These are phyloP conservation scores for Agaricus blazei DNA, from an alignment of 768 basidiomycete species.

Conservation along the genomic window DNA sequence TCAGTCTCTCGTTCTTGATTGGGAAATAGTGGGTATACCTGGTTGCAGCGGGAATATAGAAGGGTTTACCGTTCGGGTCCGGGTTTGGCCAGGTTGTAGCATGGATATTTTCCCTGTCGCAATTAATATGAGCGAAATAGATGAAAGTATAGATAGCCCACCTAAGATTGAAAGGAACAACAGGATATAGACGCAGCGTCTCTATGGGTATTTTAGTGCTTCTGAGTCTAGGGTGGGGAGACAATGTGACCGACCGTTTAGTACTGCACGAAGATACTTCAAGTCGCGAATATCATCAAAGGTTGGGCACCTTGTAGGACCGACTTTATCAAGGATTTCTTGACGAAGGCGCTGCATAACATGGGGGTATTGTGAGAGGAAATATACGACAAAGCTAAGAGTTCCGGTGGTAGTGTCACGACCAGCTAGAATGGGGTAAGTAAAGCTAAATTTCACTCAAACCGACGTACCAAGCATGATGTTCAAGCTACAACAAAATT, in stretches of 20 bases:
- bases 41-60: conserved; percentile 48
- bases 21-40: conserved; percentile 26
- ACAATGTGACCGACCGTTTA: conserved; percentile 43
- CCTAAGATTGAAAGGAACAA: conserved; percentile 54
- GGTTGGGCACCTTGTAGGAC: conserved; percentile 37
- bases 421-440: conserved; percentile 24
- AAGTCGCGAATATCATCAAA: conserved; percentile 43
- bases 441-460: not conserved
- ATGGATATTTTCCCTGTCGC: conserved; percentile 38
- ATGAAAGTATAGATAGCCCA: conserved; percentile 10
- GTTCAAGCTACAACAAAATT: conserved; percentile 26
- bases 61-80: conserved; percentile 39
- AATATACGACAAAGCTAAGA: conserved; percentile 36
- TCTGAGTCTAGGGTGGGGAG: not conserved
- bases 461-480: conserved; percentile 34
- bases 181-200: conserved; percentile 51
- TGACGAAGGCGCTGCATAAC: conserved; percentile 44
- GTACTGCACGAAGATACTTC: conserved; percentile 60
- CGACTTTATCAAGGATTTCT: conserved; percentile 52
- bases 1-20: not conserved
- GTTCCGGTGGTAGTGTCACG: conserved; percentile 43
- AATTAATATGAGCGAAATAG: not conserved
- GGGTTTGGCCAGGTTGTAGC: conserved; percentile 44
- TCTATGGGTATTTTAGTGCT: conserved; percentile 23
- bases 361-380: conserved; percentile 47